phyloP scores from a whole-genome alignment of 176 grass and related monocot genomes.

The Oryza punctata region DNA sequence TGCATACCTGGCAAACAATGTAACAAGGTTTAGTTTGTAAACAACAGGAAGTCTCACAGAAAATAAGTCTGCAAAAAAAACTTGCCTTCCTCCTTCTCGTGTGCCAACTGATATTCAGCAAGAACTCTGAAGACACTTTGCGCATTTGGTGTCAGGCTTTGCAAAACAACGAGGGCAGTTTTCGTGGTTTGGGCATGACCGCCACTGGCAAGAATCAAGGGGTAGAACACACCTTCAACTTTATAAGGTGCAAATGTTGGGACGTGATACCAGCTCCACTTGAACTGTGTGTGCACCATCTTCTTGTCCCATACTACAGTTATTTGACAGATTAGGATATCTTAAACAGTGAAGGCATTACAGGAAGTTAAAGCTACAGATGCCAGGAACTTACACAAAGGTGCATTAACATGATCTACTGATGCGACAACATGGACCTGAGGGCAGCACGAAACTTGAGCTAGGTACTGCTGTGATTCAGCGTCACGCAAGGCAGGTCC shows the following conservation, averaged over 20 bases:
- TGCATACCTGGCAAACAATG: slow-evolving; percentile 76
- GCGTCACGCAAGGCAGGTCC: slow-evolving; percentile 81
- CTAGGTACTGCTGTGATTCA: slow-evolving; percentile 85
- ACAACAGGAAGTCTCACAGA: not conserved
- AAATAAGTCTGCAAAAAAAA: slow-evolving; percentile 1
- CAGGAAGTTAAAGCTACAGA: slow-evolving; percentile 3
- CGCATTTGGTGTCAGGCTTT: slow-evolving; percentile 94
- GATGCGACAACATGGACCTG: slow-evolving; percentile 70
- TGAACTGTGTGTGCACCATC: slow-evolving; percentile 91
- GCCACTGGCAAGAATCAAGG: slow-evolving; percentile 76
- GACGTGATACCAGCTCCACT: slow-evolving; percentile 90
- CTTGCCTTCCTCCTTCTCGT: slow-evolving; percentile 94
- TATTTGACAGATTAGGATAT: slow-evolving; percentile 37
- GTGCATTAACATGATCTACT: slow-evolving; percentile 88
- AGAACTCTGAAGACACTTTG: slow-evolving; percentile 97
- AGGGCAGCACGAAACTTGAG: slow-evolving; percentile 75
- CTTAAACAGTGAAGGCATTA: slow-evolving; percentile 28
- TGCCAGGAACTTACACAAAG: slow-evolving; percentile 72
- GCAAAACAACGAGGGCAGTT: slow-evolving; percentile 79
- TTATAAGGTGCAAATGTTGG: slow-evolving; percentile 87
- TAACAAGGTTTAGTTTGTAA: not conserved
- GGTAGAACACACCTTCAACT: slow-evolving; percentile 75
- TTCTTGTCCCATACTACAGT: slow-evolving; percentile 96
- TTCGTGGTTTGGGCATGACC: slow-evolving; percentile 87
- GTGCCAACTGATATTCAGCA: slow-evolving; percentile 80